A percentile compares a stretch with the other conserved stretches of the same genome.
Evolutionary conservation across 305 asterid species (phyloP).

Genomic region (Withania somnifera): DNA sequence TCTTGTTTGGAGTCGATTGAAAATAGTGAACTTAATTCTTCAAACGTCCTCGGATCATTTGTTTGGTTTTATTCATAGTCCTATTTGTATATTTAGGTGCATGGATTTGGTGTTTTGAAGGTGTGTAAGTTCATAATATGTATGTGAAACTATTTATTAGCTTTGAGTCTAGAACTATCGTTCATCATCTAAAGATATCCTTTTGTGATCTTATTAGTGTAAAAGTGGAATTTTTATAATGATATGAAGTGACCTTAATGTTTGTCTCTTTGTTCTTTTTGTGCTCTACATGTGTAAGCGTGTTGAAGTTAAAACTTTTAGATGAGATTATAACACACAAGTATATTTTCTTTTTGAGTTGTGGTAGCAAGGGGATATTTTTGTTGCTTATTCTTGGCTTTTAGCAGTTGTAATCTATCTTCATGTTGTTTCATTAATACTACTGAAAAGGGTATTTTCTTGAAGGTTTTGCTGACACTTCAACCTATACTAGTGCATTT

Average conservation of each 20-base stretch:
- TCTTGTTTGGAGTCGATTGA: background rate
- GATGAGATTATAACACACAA: background rate
- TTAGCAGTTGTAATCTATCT: background rate
- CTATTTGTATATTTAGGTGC: background rate
- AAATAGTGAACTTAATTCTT: background rate
- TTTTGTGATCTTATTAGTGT: background rate
- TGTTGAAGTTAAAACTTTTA: background rate
- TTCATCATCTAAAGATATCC: background rate
- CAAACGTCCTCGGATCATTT: background rate
- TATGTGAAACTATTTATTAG: background rate
- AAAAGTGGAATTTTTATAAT: background rate
- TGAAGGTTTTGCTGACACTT: background rate
- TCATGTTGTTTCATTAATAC: background rate
- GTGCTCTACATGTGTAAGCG: background rate
- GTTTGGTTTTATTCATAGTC: background rate
- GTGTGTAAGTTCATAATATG: background rate
- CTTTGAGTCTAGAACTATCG: background rate
- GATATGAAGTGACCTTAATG: background rate
- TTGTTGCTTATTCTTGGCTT: background rate
- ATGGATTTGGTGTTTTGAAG: background rate
- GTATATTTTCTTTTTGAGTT: background rate
- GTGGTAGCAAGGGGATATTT: background rate
- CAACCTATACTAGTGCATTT: background rate
- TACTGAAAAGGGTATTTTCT: background rate
- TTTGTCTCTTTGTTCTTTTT: background rate